A percentile compares a stretch with the other conserved stretches of the same genome.
These are phyloP conservation scores for Calocera cornea DNA, from an alignment of 768 basidiomycete genomes.

Conservation along the genomic window DNA sequence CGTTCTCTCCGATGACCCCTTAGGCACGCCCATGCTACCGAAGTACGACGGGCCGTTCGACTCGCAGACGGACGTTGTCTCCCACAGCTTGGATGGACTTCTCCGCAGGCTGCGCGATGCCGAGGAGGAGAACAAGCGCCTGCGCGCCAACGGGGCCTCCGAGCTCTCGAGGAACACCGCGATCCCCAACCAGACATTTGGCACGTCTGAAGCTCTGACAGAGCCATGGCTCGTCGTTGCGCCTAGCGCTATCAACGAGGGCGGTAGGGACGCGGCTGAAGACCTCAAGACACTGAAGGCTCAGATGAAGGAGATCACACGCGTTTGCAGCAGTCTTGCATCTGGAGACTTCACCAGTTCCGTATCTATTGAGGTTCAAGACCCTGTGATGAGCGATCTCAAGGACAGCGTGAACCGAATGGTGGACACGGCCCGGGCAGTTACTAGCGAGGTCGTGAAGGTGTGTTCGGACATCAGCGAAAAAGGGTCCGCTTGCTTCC, in stretches of 20 bases:
- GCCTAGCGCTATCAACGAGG: conserved; percentile 36
- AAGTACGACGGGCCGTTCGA: conserved; percentile 34
- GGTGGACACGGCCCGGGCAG: conserved; percentile 56
- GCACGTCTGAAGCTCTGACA: no score
- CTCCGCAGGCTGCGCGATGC: conserved; percentile 43
- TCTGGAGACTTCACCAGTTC: conserved; percentile 62
- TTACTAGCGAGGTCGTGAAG: conserved; percentile 82
- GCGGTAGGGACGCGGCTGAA: conserved; percentile 52
- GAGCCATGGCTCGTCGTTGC: no score
- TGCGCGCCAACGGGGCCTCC: background rate
- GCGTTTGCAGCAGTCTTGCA: conserved; percentile 69
- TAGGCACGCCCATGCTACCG: no score
- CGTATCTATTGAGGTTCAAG: conserved; percentile 65
- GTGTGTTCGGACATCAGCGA: conserved; percentile 18
- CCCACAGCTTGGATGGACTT: conserved; percentile 37
- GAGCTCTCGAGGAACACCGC: no score
- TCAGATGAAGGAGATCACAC: conserved; percentile 71
- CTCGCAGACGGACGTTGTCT: conserved; percentile 46
- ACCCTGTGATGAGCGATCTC: conserved; percentile 65
- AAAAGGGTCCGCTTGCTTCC: conserved; percentile 25
- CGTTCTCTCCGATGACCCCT: no score
- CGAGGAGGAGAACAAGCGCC: conserved; percentile 32
- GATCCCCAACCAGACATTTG: no score
- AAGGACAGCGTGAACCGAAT: conserved; percentile 67
- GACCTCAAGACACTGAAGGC: conserved; percentile 69